These are phyloP conservation scores for Fusarium sp. DNA, from an alignment of 2,329 filamentous ascomycete genomes.

Conservation along the genomic window DNA sequence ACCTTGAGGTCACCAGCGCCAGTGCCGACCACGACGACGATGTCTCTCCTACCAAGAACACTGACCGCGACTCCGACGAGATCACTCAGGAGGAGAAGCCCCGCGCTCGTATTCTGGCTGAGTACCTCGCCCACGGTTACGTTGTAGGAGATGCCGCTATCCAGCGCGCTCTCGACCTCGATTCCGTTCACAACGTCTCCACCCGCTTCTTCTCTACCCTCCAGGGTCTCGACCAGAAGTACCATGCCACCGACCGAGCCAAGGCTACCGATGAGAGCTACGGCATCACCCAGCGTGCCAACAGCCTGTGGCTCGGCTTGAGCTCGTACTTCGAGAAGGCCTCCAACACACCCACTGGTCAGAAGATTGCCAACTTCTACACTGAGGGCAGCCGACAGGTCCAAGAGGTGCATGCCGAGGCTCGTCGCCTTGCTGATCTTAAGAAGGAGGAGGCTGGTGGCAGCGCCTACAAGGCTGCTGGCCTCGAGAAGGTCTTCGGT, in stretches of 20 bases:
- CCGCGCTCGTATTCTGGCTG: slow-evolving; percentile 89
- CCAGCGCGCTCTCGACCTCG: slow-evolving; percentile 85
- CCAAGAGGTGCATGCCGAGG: slow-evolving; percentile 92
- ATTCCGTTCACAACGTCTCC: slow-evolving; percentile 89
- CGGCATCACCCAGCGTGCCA: slow-evolving; percentile 80
- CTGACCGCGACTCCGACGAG: slow-evolving; percentile 72
- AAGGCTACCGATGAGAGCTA: slow-evolving; percentile 87
- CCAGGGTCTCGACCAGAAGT: slow-evolving; percentile 82
- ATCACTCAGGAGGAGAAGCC: slow-evolving; percentile 98
- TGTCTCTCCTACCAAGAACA: slow-evolving; percentile 65
- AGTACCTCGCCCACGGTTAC: slow-evolving; percentile 97
- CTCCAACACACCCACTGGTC: slow-evolving; percentile 84
- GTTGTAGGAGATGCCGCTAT: slow-evolving; percentile 80
- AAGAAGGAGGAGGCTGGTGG: slow-evolving; percentile 77
- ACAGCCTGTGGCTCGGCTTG: slow-evolving; percentile 72
- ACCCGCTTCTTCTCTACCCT: slow-evolving; percentile 82
- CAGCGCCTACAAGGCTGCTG: slow-evolving; percentile 70
- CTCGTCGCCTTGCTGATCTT: slow-evolving; percentile 85
- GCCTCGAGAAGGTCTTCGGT: slow-evolving; percentile 69
- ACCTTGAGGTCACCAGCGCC: slow-evolving; percentile 80
- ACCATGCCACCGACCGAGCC: slow-evolving; percentile 88
- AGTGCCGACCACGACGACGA: slow-evolving; percentile 76
- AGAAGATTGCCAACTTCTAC: slow-evolving; percentile 91
- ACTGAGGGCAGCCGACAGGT: slow-evolving; percentile 87
- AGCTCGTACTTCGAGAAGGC: slow-evolving; percentile 96